Percentiles rank a stretch among this genome's conserved stretches.
phyloP scores from a whole-genome alignment of 1,284 basidiomycete species.

The Puccinia horiana region DNA sequence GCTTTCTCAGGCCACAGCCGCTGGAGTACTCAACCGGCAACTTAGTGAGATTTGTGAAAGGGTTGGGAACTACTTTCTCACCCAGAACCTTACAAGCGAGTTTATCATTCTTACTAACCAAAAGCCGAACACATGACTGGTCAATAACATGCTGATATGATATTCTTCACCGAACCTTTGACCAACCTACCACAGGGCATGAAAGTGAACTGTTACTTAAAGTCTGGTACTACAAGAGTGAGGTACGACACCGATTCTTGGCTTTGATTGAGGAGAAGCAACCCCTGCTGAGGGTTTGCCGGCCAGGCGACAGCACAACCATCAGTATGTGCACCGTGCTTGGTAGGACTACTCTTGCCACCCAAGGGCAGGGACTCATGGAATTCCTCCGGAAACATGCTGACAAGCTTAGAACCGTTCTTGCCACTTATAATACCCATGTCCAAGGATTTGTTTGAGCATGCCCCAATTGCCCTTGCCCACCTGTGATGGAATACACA shows the following conservation, averaged over 20 bases:
- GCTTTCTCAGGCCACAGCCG: not conserved
- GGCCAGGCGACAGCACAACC: too few species aligned
- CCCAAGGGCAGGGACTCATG: not conserved
- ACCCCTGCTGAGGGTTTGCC: not conserved
- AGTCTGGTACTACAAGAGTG: conserved; percentile 20
- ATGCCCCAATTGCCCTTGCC: not conserved
- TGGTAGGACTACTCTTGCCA: too few species aligned
- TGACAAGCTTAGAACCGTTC: not conserved
- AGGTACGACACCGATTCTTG: not conserved
- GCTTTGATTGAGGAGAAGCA: conserved; percentile 6
- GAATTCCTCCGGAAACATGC: too few species aligned
- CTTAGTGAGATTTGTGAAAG: not conserved
- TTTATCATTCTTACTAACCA: not conserved
- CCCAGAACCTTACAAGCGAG: not conserved
- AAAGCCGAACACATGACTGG: too few species aligned
- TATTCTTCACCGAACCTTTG: too few species aligned
- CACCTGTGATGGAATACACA: not conserved
- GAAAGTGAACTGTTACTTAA: not conserved
- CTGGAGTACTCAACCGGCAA: not conserved
- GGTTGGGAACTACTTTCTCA: not conserved
- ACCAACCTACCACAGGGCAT: not conserved
- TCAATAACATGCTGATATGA: too few species aligned
- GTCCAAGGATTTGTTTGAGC: not conserved
- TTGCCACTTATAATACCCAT: not conserved
- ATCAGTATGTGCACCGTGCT: too few species aligned